These are phyloP conservation scores for Tillandsia fasciculata DNA, from an alignment of 176 grass and related monocot species.

Conservation along the genomic window DNA sequence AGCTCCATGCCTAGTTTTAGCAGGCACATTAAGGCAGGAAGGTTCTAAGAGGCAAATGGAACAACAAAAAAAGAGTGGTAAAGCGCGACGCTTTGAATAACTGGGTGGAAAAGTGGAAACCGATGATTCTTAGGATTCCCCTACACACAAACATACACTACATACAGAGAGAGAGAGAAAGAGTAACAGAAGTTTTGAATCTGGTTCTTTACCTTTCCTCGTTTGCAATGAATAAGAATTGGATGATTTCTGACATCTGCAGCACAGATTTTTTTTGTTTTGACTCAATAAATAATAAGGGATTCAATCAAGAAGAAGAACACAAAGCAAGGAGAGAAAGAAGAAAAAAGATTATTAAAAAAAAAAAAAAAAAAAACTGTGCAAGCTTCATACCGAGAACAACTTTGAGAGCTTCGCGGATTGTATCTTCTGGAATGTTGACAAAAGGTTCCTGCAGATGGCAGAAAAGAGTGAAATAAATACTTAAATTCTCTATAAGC, in stretches of 20 bases:
- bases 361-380: background rate
- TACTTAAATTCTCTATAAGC: too few species aligned
- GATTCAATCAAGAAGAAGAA: too few species aligned
- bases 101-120: too few species aligned
- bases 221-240: slow-evolving; percentile 89
- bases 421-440: slow-evolving; percentile 81
- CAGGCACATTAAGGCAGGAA: too few species aligned
- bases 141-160: too few species aligned
- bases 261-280: slow-evolving; percentile 5
- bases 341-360: background rate
- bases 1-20: too few species aligned
- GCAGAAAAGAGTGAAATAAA: too few species aligned
- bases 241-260: slow-evolving; percentile 67
- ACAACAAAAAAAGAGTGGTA: too few species aligned
- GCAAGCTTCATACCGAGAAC: slow-evolving; percentile 38
- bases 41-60: too few species aligned
- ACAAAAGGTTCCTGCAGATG: slow-evolving; percentile 67
- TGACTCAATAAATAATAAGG: background rate
- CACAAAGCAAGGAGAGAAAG: too few species aligned
- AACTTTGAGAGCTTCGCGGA: slow-evolving; percentile 68
- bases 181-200: background rate
- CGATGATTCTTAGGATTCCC: too few species aligned
- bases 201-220: slow-evolving; percentile 56
- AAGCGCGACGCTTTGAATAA: too few species aligned
- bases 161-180: background rate